Conservation (phyloP, 2,329 filamentous ascomycete species). For the Exophiala calicioides region DNA sequence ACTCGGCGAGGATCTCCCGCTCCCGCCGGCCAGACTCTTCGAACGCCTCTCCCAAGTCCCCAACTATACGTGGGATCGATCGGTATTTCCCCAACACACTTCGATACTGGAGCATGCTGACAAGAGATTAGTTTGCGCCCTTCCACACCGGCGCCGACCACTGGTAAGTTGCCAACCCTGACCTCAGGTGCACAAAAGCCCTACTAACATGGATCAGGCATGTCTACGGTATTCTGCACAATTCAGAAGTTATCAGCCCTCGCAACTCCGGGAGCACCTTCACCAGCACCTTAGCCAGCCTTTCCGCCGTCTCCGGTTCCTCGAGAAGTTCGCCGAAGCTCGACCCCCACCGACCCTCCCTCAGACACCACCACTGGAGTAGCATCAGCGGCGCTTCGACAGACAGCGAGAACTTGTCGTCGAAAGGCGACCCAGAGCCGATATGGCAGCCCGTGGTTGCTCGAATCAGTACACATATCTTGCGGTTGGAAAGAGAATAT, state of each 20-base stretch:
- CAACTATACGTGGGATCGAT: conserved; percentile 76
- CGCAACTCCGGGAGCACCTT: conserved; percentile 45
- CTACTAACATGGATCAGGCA: conserved; percentile 41
- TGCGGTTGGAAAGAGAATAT: conserved; percentile 84
- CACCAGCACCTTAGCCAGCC: conserved; percentile 31
- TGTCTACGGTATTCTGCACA: conserved; percentile 62
- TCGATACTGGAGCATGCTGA: conserved; percentile 2
- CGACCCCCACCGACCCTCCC: conserved; percentile 40
- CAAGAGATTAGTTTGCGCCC: conserved; percentile 35
- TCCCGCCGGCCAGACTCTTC: conserved; percentile 67
- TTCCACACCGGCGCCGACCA: conserved; percentile 74
- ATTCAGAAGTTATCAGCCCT: conserved; percentile 51
- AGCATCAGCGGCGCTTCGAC: conserved; percentile 52
- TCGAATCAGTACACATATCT: conserved; percentile 75
- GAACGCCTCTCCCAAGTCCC: conserved; percentile 72
- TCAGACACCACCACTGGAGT: conserved; percentile 49
- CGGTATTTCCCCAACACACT: conserved; percentile 40
- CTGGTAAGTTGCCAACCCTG: conserved; percentile 63
- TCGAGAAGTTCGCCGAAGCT: conserved; percentile 46
- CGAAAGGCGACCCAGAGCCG: conserved; percentile 40
- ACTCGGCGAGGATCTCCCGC: conserved; percentile 49
- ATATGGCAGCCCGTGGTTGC: conserved; percentile 69
- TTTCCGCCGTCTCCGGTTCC: conserved; percentile 46
- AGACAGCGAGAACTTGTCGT: conserved; percentile 46
- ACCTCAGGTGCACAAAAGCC: no score